A percentile compares a stretch with the other conserved stretches of the same genome.
Evolutionary conservation across 305 asterid genomes (phyloP).

Genomic region (Withania somnifera): DNA sequence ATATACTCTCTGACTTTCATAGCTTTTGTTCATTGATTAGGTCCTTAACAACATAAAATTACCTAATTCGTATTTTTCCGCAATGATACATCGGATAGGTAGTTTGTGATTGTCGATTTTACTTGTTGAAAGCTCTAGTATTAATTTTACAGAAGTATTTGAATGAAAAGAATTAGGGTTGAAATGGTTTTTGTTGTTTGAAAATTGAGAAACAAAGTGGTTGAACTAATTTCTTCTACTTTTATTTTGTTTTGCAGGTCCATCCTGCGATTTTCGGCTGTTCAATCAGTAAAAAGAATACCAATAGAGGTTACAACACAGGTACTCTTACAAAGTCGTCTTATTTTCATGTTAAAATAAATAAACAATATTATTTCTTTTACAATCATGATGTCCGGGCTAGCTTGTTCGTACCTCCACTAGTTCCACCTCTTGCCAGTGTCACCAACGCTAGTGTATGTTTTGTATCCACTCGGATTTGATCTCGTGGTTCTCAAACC

Average conservation of each 20-base stretch:
- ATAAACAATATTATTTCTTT: too few species aligned
- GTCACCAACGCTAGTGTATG: too few species aligned
- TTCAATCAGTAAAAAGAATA: slow-evolving; percentile 36
- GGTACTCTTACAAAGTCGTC: slow-evolving; percentile 20
- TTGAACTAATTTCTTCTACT: neutral
- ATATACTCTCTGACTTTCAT: too few species aligned
- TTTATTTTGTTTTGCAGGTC: slow-evolving; percentile 58
- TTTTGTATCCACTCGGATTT: too few species aligned
- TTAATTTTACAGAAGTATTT: neutral
- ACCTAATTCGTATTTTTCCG: too few species aligned
- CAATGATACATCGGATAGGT: neutral
- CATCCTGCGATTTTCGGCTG: slow-evolving; percentile 53
- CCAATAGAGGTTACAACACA: slow-evolving; percentile 58
- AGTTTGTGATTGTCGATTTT: neutral
- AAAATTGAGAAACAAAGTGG: neutral
- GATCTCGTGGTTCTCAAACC: too few species aligned
- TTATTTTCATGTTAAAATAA: neutral
- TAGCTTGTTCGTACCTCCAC: too few species aligned
- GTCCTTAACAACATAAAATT: neutral
- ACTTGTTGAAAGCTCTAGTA: neutral
- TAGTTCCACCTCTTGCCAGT: too few species aligned
- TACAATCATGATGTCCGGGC: too few species aligned
- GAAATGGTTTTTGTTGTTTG: neutral
- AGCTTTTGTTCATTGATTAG: neutral
- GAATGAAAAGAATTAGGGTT: slow-evolving; percentile 1